Evolutionary conservation across 2,329 filamentous ascomycete genomes (phyloP).

Genomic region (Talaromyces albobiverticillius): DNA sequence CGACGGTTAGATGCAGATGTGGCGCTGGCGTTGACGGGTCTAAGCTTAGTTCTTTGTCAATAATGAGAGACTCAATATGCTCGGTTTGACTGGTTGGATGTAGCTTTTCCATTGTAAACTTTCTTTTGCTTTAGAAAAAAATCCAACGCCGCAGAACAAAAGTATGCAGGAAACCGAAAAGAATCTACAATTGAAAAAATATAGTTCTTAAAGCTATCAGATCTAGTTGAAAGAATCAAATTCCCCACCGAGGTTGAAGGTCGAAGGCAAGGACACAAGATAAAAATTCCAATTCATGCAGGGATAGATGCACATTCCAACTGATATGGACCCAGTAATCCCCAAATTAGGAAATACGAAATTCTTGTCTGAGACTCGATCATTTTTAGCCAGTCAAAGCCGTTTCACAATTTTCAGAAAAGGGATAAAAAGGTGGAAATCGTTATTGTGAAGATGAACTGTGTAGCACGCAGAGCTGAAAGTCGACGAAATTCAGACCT

Average conservation of each 20-base stretch:
- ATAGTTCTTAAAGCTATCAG: no score
- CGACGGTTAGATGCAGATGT: background rate
- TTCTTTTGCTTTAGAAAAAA: no score
- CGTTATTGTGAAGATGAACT: no score
- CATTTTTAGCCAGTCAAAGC: background rate
- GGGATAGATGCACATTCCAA: background rate
- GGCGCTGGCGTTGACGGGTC: background rate
- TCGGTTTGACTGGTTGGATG: background rate
- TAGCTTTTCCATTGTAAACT: background rate
- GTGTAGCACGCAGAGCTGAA: no score
- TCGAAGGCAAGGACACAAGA: no score
- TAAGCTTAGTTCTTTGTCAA: background rate
- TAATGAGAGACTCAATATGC: background rate
- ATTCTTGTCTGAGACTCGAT: background rate
- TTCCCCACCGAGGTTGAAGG: background rate
- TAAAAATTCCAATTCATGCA: background rate
- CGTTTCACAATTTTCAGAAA: background rate
- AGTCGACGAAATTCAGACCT: no score
- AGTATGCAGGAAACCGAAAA: no score
- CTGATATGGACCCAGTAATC: background rate
- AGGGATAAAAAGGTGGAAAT: no score
- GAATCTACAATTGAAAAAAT: no score
- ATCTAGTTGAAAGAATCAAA: background rate
- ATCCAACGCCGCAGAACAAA: background rate
- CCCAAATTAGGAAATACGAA: background rate